Base-by-base conservation (phyloP, 805 yeast genomes). In the Henningerozyma blattae region DNA sequence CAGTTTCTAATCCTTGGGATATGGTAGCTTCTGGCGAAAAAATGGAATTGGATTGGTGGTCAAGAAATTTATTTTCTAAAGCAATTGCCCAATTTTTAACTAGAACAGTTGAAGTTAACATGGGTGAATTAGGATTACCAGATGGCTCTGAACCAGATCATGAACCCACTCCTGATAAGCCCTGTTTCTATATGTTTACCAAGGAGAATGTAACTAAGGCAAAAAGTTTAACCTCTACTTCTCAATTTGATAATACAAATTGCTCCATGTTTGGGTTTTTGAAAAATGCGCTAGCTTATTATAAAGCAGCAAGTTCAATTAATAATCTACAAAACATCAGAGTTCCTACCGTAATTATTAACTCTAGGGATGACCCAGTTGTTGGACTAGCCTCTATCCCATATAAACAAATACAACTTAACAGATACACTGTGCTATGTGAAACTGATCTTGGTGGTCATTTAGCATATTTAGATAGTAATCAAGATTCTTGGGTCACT, bases 391-490 rank as follows among this genome's bases (percentile, higher is more conserved):
- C 67, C 28, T 50, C 60, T 5, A 64, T 75, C 27, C 85, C 87
- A 12, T 38, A 40, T 15, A 32, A 48, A 4, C 82, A 75, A 34
- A 63, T 70, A 10, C 41, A 52, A 28, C 54, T 61, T 20, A 77
- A 78, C 38, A 84, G 85, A 13, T 75, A 68, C 47, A 54, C 76
- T 22, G 59, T 69, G 27, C 55, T 75, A 56, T 59, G 72, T 5
- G 68, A 72, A 31, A 68, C 83, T 1, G 72, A 75, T 35, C 48
- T 74, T n/a, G 91, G 91, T 41, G 87, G 87, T 12, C 91, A 80
- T 52, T 64, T 78, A 47, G 79, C 70, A 0, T 70, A 60, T 36
- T 45, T 70, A 18, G 61, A 67, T 38, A 43, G 49, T 3, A 55
- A 66, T 33, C 64, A 68, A 24, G 59, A 64, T 28, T 62, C 70